A percentile compares a stretch with the other conserved stretches of the same genome.
Evolutionary conservation across 257 asterid genomes (phyloP).

Genomic region (Ballota nigra): DNA sequence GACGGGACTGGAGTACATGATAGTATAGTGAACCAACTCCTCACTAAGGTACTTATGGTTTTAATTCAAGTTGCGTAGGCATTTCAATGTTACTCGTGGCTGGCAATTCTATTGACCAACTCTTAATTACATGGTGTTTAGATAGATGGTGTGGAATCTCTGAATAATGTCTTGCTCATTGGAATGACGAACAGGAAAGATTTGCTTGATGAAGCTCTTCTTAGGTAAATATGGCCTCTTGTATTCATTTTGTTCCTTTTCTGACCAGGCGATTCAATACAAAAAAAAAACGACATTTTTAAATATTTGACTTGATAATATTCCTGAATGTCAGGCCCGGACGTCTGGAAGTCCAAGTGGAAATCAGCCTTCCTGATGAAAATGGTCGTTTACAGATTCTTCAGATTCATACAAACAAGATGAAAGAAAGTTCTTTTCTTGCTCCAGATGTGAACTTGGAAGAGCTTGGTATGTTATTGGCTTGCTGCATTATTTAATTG

Average conservation of each 20-base stretch:
- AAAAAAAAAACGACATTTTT: background rate
- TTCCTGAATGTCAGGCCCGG: slow-evolving; percentile 74
- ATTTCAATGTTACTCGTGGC: slow-evolving; percentile 17
- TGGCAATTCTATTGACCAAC: slow-evolving; percentile 22
- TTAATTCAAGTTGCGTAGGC: slow-evolving; percentile 21
- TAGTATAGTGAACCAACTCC: slow-evolving; percentile 97
- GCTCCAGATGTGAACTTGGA: slow-evolving; percentile 89
- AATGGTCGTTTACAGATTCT: slow-evolving; percentile 97
- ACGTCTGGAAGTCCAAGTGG: slow-evolving; percentile 98
- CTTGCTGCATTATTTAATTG: background rate
- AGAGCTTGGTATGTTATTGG: slow-evolving; percentile 73
- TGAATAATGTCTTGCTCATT: slow-evolving; percentile 95
- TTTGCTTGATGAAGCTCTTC: slow-evolving; percentile 94
- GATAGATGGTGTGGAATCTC: slow-evolving; percentile 99
- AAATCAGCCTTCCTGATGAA: slow-evolving; percentile 99
- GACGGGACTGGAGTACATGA: slow-evolving; percentile 99
- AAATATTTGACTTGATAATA: slow-evolving; percentile 10
- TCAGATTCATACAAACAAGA: slow-evolving; percentile 94
- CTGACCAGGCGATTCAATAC: background rate
- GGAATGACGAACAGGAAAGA: slow-evolving; percentile 99
- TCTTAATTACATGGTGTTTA: slow-evolving; percentile 36
- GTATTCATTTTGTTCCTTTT: slow-evolving; percentile 11
- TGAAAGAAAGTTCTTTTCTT: slow-evolving; percentile 95
- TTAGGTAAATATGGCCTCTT: slow-evolving; percentile 56
- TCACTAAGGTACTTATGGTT: slow-evolving; percentile 73